Base-by-base conservation (phyloP, 305 asterid species). In the Euphrasia arctica region DNA sequence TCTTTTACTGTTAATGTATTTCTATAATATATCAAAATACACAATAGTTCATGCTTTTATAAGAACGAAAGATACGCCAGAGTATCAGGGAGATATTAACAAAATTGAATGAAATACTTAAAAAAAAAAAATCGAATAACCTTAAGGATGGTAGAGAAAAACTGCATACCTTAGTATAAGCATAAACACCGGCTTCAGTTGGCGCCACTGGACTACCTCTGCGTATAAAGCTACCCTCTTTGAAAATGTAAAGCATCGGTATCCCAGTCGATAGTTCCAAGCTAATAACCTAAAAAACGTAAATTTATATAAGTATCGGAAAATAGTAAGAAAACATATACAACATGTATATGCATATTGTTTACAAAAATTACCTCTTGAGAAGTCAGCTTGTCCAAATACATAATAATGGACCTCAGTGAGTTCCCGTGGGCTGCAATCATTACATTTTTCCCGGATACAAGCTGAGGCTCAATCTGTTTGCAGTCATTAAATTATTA, bases 351-450 rank as follows among this genome's bases (percentile, higher is more conserved):
- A 52, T 25, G 29, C 70, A 63, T 2, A 34, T 10, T 27, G 67
- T 47, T 62, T 9, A 58, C 22, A 70, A 60, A 42, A 49, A 74
- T 72, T 68, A 90, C 97, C 97, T 89, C 96, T 79, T 89, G 93
- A 59, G 98, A 85, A 66, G 93, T 89, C 73, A 92, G 88, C 79
- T 87, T 80, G 85, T 92, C 97, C 60, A 92, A 82, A 75, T 92
- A 92, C 98, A 89, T 89, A 59, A 89, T 92, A 79, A 92, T 92
- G 59, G 98, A 92, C 83, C 98, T 85, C 75, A 92, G 82, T 7
- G 98, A 92, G 75, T 92, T 92, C 43, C 97, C 98, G 68, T 92
- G 98, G 28, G 98, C 98, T 18, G 97, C 97, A 73, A 92, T 89
- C 98, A 89, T 87, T 60, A 92, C 83, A 60, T 92, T 82, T 70